Evolutionary conservation across 495 filamentous ascomycete species (phyloP), one percentile per base, ranked within the genome.

Genomic region (Tuber calosporum): DNA sequence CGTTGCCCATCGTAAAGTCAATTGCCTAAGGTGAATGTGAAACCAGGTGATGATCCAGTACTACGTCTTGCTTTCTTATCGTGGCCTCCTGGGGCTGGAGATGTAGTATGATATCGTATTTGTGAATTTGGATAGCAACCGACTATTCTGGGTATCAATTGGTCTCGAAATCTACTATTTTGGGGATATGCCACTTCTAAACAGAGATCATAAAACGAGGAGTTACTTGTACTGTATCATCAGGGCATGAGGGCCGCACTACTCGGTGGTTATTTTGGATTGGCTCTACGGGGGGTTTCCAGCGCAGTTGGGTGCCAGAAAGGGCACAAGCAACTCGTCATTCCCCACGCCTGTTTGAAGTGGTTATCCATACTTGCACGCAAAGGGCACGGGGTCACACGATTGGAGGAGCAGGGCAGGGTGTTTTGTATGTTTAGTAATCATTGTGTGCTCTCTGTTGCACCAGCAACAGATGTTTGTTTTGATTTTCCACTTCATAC

Each of bases 401-500:
- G n/a, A n/a, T n/a, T n/a, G n/a, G n/a, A n/a, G n/a, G n/a, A n/a
- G n/a, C n/a, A n/a, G n/a, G n/a, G n/a, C n/a, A n/a, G n/a, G n/a
- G n/a, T n/a, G n/a, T n/a, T n/a, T n/a, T n/a, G 53, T 1, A n/a
- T 9, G 48, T 58, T 62, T 62, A 62, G 53, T 34, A 26, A 62
- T 34, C 53, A 62, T 5, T 62, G 26, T 62, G 53, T 62, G 19
- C 48, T n/a, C 11, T 13, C 30, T 62, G 13, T 26, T 2, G 2
- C 9, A 15, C 22, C 17, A 26, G n/a, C 26, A 34, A 15, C 53
- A 22, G n/a, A 43, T 75, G 67, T 76, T 76, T 71, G 66, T 69
- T 76, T 75, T 71, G 67, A 36, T 43, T 45, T 43, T 73, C 73
- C 69, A n/a, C 39, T n/a, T n/a, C 4, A 9, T 0, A 40, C n/a